These are phyloP conservation scores for Takakia lepidozioides DNA, from an alignment of 225 moss, liverwort and hornwort species.

Conservation along the genomic window DNA sequence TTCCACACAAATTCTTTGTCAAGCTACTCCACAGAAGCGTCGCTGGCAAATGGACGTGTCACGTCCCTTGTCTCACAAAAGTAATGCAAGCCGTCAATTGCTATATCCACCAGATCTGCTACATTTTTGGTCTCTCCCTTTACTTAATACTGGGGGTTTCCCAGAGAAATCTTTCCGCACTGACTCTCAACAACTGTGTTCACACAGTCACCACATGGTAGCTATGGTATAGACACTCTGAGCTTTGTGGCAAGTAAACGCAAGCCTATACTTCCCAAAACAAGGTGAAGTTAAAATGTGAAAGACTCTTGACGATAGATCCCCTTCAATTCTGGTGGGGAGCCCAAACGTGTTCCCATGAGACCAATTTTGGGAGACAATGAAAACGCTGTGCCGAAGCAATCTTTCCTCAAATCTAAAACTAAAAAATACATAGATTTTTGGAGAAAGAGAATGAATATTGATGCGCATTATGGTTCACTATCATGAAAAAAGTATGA, in stretches of 20 bases:
- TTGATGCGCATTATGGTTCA: no score
- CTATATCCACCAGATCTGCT: conserved; percentile 69
- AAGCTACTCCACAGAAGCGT: conserved; percentile 55
- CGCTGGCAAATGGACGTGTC: conserved; percentile 91
- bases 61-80: conserved; percentile 94
- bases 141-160: conserved; percentile 66
- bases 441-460: no score
- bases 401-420: no score
- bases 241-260: conserved; percentile 70
- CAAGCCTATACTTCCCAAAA: conserved; percentile 78
- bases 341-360: no score
- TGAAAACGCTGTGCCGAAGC: no score
- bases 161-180: conserved; percentile 78
- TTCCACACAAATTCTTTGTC: conserved; percentile 99
- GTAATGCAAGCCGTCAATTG: conserved; percentile 70
- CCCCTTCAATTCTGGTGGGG: no score
- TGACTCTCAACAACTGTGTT: conserved; percentile 75
- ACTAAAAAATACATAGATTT: no score
- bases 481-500: no score
- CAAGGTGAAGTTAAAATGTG: no score
- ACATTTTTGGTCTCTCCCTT: conserved; percentile 85
- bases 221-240: conserved; percentile 49
- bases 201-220: conserved; percentile 84
- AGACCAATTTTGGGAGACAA: no score
- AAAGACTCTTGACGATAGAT: no score